Base-by-base conservation (phyloP, 2,329 filamentous ascomycete species). In the Fusarium anguioides region DNA sequence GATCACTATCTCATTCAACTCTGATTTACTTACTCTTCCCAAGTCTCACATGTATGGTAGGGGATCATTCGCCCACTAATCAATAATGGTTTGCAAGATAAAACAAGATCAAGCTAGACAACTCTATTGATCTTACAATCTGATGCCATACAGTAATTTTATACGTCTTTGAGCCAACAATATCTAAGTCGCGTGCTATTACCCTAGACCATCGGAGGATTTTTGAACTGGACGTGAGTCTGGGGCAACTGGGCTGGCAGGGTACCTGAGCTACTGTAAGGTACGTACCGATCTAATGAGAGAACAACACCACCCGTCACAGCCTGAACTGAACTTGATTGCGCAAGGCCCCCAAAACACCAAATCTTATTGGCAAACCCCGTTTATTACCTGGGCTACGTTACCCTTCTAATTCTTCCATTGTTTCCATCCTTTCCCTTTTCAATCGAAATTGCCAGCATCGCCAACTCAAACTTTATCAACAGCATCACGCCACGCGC, bases 231-330 rank as follows among this genome's bases (percentile, higher is more conserved):
- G 6, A 24, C 12, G 5, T 24, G 24, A 6, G 23, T 35, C 44
- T 52, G 45, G 31, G 44, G 31, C 44, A 29, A 27, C 50, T 18
- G 18, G n/a, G 41, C 23, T 27, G 26, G 8, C 26, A 27, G 8
- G 27, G 57, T 63, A 18, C 60, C 60, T 57, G 60, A 58, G 27
- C 58, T 63, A 64, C 60, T 64, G 59, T 58, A 58, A 63, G 60
- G 60, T 63, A 63, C 65, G 60, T 68, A 69, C 65, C 65, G 31
- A 50, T 42, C 39, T 23, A 64, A 46, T 36, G 36, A 31, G 14
- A 68, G 60, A 68, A 68, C 65, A 68, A 66, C 65, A 68, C 65
- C 60, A 58, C 60, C 42, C n/a, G 41, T 46, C 39, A 27, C 39
- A 23, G 57, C 49, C 45, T 47, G 47, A 40, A 41, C 45, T 67